Conservation (phyloP, 1,284 basidiomycete species). For the Trichosporon sp. region DNA sequence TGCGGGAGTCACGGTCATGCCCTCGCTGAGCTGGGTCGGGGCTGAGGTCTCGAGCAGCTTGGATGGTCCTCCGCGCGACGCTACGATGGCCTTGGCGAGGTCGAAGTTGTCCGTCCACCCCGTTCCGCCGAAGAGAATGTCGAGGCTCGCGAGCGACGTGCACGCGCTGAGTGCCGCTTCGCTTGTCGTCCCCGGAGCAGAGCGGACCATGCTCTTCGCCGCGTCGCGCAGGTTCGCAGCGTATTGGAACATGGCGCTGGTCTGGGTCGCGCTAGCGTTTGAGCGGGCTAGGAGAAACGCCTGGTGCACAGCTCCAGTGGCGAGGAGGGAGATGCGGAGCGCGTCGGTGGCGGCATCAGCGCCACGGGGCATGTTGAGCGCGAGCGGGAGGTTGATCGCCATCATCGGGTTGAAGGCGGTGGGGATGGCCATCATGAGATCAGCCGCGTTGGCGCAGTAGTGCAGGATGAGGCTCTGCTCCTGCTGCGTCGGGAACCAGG, state of each 20-base stretch:
- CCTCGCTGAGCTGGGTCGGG: slow-evolving; percentile 45
- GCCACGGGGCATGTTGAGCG: slow-evolving; percentile 53
- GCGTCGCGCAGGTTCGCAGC: slow-evolving; percentile 46
- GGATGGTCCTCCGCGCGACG: slow-evolving; percentile 56
- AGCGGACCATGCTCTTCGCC: slow-evolving; percentile 48
- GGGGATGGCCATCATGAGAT: slow-evolving; percentile 59
- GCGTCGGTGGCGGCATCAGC: slow-evolving; percentile 55
- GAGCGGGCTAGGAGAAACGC: slow-evolving; percentile 55
- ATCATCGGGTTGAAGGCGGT: slow-evolving; percentile 57
- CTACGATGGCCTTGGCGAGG: slow-evolving; percentile 58
- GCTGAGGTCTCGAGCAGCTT: slow-evolving; percentile 48
- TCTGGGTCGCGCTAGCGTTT: slow-evolving; percentile 45
- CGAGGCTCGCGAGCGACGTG: slow-evolving; percentile 56
- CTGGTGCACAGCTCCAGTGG: slow-evolving; percentile 58
- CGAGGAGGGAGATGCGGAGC: slow-evolving; percentile 54
- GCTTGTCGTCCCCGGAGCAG: slow-evolving; percentile 42
- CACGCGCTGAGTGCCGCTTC: slow-evolving; percentile 58
- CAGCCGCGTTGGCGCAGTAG: slow-evolving; percentile 55
- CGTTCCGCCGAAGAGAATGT: slow-evolving; percentile 61
- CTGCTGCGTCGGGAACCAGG: slow-evolving; percentile 55
- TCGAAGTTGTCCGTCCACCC: slow-evolving; percentile 59
- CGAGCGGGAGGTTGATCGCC: slow-evolving; percentile 57
- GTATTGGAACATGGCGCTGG: slow-evolving; percentile 49
- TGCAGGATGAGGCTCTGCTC: slow-evolving; percentile 54
- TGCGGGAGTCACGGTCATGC: slow-evolving; percentile 57